phyloP scores from a whole-genome alignment of 352 stramenopile species.

The Phytophthora litchii region DNA sequence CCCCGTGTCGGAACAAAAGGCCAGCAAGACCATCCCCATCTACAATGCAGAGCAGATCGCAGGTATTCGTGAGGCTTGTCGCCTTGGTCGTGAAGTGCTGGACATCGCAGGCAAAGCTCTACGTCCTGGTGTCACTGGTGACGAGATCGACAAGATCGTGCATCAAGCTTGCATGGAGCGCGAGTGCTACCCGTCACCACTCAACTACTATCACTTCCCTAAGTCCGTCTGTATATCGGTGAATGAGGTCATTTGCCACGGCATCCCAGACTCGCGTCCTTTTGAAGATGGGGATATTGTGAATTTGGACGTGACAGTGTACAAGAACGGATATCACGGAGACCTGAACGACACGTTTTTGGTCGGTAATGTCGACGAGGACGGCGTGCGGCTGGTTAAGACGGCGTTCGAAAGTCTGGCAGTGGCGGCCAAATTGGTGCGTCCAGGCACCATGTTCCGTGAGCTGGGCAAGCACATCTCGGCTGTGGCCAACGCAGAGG shows the following conservation, averaged over 20 bases:
- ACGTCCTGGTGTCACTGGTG: slow-evolving; percentile 91
- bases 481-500: slow-evolving; percentile 79
- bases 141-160: slow-evolving; percentile 97
- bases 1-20: slow-evolving; percentile 69
- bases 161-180: slow-evolving; percentile 93
- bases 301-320: slow-evolving; percentile 98
- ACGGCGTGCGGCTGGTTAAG: slow-evolving; percentile 91
- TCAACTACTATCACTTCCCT: slow-evolving; percentile 99
- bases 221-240: slow-evolving; percentile 92
- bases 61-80: slow-evolving; percentile 93
- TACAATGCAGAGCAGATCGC: slow-evolving; percentile 94
- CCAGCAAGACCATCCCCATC: slow-evolving; percentile 87
- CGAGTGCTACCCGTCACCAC: slow-evolving; percentile 95
- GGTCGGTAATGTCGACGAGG: slow-evolving; percentile 96
- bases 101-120: slow-evolving; percentile 93
- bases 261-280: slow-evolving; percentile 96
- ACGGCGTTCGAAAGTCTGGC: slow-evolving; percentile 95
- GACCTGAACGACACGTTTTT: slow-evolving; percentile 99
- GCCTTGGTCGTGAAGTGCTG: slow-evolving; percentile 92
- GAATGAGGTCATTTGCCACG: slow-evolving; percentile 97
- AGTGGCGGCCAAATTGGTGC: slow-evolving; percentile 88
- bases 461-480: slow-evolving; percentile 96
- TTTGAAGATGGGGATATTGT: slow-evolving; percentile 98
- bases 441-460: slow-evolving; percentile 95
- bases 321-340: slow-evolving; percentile 97